Evolutionary conservation across 306 rosid genomes (phyloP).

Genomic region (Malus orientalis): DNA sequence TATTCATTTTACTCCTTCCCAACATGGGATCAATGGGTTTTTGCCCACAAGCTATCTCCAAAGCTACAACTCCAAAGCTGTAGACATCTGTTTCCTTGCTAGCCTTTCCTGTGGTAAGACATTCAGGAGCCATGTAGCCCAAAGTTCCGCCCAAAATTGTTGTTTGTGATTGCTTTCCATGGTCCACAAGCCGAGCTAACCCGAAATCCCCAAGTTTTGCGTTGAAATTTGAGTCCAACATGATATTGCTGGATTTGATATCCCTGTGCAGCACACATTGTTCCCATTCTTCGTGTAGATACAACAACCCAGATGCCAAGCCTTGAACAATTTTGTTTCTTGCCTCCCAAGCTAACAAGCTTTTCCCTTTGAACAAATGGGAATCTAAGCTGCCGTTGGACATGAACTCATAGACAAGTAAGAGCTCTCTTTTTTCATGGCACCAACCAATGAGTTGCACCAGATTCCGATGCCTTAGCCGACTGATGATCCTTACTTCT

Average conservation of each 20-base stretch:
- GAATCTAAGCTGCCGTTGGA: neutral
- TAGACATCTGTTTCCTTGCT: constrained; percentile 24
- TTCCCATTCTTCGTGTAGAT: neutral
- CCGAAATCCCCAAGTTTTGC: constrained; percentile 34
- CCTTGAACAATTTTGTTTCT: neutral
- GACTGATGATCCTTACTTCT: neutral
- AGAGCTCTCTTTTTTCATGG: neutral
- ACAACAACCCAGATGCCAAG: neutral
- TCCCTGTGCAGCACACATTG: neutral
- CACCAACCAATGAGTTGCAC: neutral
- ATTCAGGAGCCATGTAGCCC: constrained; percentile 39
- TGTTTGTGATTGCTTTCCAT: constrained; percentile 11
- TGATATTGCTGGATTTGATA: neutral
- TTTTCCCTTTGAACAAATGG: neutral
- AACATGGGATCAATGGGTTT: neutral
- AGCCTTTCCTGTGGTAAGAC: constrained; percentile 14
- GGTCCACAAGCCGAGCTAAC: constrained; percentile 21
- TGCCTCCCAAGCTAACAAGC: neutral
- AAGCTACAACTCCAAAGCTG: constrained; percentile 24
- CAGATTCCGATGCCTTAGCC: neutral
- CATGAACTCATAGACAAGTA: neutral
- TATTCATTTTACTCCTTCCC: neutral
- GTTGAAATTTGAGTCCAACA: neutral
- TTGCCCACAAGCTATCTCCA: constrained; percentile 30
- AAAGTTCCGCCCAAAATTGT: constrained; percentile 9